Percentiles rank a stretch among this genome's conserved stretches.
These are phyloP conservation scores for Mycosarcoma mackinlayi DNA, from an alignment of 1,284 basidiomycete genomes.

Conservation along the genomic window DNA sequence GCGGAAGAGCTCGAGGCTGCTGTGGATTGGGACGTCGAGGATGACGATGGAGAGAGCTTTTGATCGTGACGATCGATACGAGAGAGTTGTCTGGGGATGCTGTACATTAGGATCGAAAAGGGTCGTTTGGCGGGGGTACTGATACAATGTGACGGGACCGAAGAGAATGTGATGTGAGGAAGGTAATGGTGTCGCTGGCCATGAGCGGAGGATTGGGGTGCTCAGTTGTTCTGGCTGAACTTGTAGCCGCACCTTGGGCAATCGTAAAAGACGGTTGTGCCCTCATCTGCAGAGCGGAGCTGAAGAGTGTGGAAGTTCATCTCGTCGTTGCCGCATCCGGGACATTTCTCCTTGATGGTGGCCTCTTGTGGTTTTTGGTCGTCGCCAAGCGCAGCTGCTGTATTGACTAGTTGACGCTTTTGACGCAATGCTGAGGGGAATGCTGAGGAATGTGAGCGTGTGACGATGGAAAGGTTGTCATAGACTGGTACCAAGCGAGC, in stretches of 20 bases:
- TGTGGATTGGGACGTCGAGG: conserved; percentile 55
- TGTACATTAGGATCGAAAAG: conserved; percentile 11
- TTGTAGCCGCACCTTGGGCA: conserved; percentile 68
- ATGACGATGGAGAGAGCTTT: conserved; percentile 34
- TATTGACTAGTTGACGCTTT: conserved; percentile 84
- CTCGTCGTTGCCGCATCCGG: conserved; percentile 77
- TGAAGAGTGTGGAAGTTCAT: conserved; percentile 71
- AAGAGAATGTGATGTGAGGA: conserved; percentile 13
- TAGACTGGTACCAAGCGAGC: no score
- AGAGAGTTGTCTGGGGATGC: background rate
- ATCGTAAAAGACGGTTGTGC: conserved; percentile 68
- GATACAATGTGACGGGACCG: conserved; percentile 27
- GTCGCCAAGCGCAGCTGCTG: conserved; percentile 35
- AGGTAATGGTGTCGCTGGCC: background rate
- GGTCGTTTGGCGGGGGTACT: conserved; percentile 11
- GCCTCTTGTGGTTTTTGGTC: conserved; percentile 49
- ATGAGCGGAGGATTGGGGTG: background rate
- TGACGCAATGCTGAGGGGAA: conserved; percentile 90
- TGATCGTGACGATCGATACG: background rate
- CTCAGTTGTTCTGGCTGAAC: conserved; percentile 64
- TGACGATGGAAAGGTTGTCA: conserved; percentile 89
- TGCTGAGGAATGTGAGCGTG: conserved; percentile 89
- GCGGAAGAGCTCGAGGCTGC: conserved; percentile 53
- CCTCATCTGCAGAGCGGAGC: conserved; percentile 70
- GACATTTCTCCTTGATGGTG: conserved; percentile 91